A percentile compares a stretch with the other conserved stretches of the same genome.
Evolutionary conservation across 2,329 filamentous ascomycete genomes (phyloP).

Genomic region (Beauveria sp.): DNA sequence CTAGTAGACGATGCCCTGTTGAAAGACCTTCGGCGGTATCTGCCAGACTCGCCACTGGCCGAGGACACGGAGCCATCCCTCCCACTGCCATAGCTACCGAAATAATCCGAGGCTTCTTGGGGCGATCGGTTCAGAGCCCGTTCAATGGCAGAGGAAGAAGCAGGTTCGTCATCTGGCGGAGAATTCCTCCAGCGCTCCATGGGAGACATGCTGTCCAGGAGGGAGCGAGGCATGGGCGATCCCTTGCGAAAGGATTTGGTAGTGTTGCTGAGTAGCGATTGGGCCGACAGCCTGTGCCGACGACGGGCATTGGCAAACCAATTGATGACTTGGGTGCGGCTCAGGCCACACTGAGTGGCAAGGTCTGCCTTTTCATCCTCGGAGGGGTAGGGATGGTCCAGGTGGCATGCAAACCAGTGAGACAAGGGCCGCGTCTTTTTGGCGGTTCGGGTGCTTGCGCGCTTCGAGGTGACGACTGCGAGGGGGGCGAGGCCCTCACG

Average conservation of each 20-base stretch:
- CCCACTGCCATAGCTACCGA: constrained; percentile 13
- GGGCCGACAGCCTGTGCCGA: constrained; percentile 32
- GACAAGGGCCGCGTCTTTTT: constrained; percentile 37
- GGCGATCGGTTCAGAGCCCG: constrained; percentile 21
- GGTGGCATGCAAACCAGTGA: constrained; percentile 38
- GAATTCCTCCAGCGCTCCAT: constrained; percentile 36
- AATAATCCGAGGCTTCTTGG: constrained; percentile 12
- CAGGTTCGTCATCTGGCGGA: constrained; percentile 38
- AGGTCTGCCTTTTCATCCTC: constrained; percentile 37
- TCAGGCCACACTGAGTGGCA: constrained; percentile 35
- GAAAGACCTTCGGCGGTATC: constrained; percentile 12
- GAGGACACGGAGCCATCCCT: constrained; percentile 25
- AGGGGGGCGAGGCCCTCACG: not conserved
- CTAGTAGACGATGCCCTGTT: constrained; percentile 17
- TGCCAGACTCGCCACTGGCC: constrained; percentile 23
- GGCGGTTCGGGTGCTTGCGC: constrained; percentile 32
- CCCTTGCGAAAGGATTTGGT: constrained; percentile 27
- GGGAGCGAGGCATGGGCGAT: constrained; percentile 34
- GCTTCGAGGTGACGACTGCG: constrained; percentile 20
- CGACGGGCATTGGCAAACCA: constrained; percentile 46
- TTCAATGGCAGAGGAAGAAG: constrained; percentile 30
- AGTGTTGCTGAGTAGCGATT: constrained; percentile 18
- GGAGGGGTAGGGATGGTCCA: constrained; percentile 40
- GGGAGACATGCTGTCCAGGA: constrained; percentile 32
- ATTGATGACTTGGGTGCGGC: constrained; percentile 35